Evolutionary conservation across 2,329 filamentous ascomycete genomes (phyloP).

Genomic region (Colletotrichum zoysiae): DNA sequence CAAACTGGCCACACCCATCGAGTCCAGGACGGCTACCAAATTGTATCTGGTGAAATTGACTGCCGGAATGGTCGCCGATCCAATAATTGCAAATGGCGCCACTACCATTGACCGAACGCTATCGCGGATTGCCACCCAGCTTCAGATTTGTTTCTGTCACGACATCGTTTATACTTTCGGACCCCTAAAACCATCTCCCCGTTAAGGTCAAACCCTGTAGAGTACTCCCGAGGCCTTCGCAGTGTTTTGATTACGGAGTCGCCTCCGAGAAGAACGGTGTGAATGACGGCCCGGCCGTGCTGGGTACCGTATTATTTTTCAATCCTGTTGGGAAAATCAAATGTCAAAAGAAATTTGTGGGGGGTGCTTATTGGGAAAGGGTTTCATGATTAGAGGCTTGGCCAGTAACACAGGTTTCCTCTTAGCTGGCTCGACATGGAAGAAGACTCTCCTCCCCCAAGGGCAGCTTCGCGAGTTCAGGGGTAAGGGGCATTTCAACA

Average conservation of each 20-base stretch:
- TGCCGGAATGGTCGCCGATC: conserved; percentile 73
- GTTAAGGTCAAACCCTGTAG: conserved; percentile 78
- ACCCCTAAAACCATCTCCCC: conserved; percentile 68
- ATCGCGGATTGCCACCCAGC: conserved; percentile 71
- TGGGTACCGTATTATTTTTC: conserved; percentile 77
- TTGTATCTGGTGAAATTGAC: conserved; percentile 72
- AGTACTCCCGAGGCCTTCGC: conserved; percentile 74
- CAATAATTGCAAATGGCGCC: conserved; percentile 69
- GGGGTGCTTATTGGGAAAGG: too few species aligned
- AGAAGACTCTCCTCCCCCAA: conserved; percentile 67
- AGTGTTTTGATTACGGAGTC: conserved; percentile 76
- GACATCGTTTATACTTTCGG: conserved; percentile 77
- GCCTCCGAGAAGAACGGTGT: conserved; percentile 78
- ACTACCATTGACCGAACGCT: conserved; percentile 71
- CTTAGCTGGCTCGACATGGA: conserved; percentile 77
- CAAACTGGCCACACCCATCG: conserved; percentile 77
- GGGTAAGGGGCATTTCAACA: conserved; percentile 75
- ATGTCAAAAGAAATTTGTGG: too few species aligned
- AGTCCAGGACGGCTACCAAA: conserved; percentile 73
- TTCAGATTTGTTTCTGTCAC: conserved; percentile 80
- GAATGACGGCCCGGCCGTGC: conserved; percentile 79
- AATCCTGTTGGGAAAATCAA: conserved; percentile 70
- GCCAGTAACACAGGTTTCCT: conserved; percentile 53
- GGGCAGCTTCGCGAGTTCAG: conserved; percentile 64
- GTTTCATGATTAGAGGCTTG: too few species aligned